These are phyloP conservation scores for Ricinus communis DNA, from an alignment of 345 rosid genomes.

Conservation along the genomic window DNA sequence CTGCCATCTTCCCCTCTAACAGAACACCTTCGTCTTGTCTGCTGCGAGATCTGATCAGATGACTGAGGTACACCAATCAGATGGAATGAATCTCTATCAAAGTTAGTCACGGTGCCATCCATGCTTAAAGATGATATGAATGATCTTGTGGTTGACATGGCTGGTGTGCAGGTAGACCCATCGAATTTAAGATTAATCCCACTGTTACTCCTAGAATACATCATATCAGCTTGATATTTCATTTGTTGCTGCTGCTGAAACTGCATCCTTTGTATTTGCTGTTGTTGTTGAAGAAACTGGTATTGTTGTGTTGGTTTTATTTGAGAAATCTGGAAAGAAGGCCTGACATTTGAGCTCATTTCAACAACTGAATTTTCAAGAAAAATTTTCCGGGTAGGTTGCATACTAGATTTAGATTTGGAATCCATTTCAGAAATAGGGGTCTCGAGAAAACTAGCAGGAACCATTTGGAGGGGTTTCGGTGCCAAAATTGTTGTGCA, in stretches of 20 bases:
- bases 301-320: conserved; percentile 31
- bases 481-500: conserved; percentile 52
- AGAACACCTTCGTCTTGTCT: conserved; percentile 54
- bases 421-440: conserved; percentile 25
- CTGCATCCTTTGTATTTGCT: conserved; percentile 42
- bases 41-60: conserved; percentile 49
- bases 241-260: conserved; percentile 40
- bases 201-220: conserved; percentile 46
- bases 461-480: conserved; percentile 60
- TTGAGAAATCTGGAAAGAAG: conserved; percentile 39
- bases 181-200: conserved; percentile 63
- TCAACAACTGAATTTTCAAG: conserved; percentile 45
- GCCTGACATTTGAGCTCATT: conserved; percentile 36
- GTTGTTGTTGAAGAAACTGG: conserved; percentile 51
- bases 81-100: conserved; percentile 52
- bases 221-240: conserved; percentile 40
- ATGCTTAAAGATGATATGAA: conserved; percentile 64
- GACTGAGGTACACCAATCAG: conserved; percentile 53
- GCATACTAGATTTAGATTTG: conserved; percentile 29
- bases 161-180: conserved; percentile 52
- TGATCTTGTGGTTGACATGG: conserved; percentile 59
- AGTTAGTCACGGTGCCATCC: conserved; percentile 52
- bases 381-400: conserved; percentile 32
- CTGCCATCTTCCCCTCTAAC: conserved; percentile 63
- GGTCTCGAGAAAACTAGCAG: conserved; percentile 32